These are phyloP conservation scores for Chaetomium strumarium DNA, from an alignment of 2,329 filamentous ascomycete genomes.

Conservation along the genomic window DNA sequence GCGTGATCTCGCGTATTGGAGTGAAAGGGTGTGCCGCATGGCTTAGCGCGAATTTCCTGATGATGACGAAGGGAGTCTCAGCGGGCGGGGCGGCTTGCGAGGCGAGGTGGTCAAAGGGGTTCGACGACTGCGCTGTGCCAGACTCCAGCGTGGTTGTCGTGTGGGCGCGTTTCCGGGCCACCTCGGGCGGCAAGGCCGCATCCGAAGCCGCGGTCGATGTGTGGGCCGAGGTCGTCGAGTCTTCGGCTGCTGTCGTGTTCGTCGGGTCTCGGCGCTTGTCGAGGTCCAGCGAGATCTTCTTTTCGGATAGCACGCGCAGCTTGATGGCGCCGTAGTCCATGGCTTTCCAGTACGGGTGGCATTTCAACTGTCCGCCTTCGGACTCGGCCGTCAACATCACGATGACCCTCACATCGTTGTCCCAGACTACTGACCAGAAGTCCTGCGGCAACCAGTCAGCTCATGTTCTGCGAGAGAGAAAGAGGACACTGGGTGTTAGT, in stretches of 20 bases:
- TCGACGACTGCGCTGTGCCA: constrained; percentile 26
- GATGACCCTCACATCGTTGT: constrained; percentile 88
- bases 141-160: constrained; percentile 44
- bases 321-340: constrained; percentile 72
- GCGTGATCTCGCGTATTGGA: constrained; percentile 85
- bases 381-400: constrained; percentile 95
- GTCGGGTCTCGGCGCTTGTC: constrained; percentile 43
- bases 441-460: constrained; percentile 53
- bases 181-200: constrained; percentile 30
- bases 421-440: constrained; percentile 97
- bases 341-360: constrained; percentile 85
- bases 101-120: constrained; percentile 26
- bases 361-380: constrained; percentile 90
- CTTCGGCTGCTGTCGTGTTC: background rate
- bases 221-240: constrained; percentile 25
- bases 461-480: background rate
- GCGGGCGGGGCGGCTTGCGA: constrained; percentile 26
- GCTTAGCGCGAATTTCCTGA: constrained; percentile 80
- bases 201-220: constrained; percentile 11
- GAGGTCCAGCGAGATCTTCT: constrained; percentile 71
- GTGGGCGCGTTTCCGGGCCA: constrained; percentile 47
- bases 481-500: too few relatives aligned
- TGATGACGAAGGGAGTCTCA: constrained; percentile 69
- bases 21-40: constrained; percentile 74
- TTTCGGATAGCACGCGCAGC: constrained; percentile 73